Base-by-base conservation (phyloP, 805 yeast genomes). In the Zygosaccharomyces gambellarensis region DNA sequence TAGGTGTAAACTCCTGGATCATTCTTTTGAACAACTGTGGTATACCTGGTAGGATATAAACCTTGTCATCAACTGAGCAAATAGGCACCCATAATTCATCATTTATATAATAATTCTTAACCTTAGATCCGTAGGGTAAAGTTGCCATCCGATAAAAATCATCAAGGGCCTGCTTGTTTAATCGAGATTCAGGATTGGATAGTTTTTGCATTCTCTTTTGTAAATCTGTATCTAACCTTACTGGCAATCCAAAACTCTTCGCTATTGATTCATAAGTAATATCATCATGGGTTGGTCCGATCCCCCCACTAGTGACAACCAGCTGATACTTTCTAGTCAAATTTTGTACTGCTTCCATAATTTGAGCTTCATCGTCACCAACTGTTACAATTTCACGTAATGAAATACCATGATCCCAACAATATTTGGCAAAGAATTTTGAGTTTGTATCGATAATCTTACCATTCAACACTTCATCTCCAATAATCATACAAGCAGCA, bases 251-350 rank as follows among this genome's bases (percentile, higher is more conserved):
- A 54, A 74, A 88, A 6, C 86, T 85, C 55, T 75, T 76, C 1
- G 92, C 87, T n/a, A 89, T 64, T 1, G 87, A 74, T 46, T 79
- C 81, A 64, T 89, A 89, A 0, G 96, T 88, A 52, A 89, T 84
- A 63, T 89, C 97, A 62, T 89, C 96, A 58, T 88, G 95, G 0
- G 96, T 89, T 4, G 95, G 87, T 0, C 97, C 97, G 50, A 89
- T 87, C 0, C 80, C 76, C 5, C 78, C 77, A 3, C 72, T 76
- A 0, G 95, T 87, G 21, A 86, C 78, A 6, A 86, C 75, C 39
- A 87, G 75, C 60, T 85, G 89, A 56, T 80, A 82, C 39, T 72
- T 69, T n/a, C 72, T 64, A 19, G 69, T 56, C 40, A 83, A 67
- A 9, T 68, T 59, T 28, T 63, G 65, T 21, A 86, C 65, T 0